Evolutionary conservation across 2,329 filamentous ascomycete genomes (phyloP), one percentile per base, ranked within the genome.

Genomic region (Colletotrichum theobromicola): DNA sequence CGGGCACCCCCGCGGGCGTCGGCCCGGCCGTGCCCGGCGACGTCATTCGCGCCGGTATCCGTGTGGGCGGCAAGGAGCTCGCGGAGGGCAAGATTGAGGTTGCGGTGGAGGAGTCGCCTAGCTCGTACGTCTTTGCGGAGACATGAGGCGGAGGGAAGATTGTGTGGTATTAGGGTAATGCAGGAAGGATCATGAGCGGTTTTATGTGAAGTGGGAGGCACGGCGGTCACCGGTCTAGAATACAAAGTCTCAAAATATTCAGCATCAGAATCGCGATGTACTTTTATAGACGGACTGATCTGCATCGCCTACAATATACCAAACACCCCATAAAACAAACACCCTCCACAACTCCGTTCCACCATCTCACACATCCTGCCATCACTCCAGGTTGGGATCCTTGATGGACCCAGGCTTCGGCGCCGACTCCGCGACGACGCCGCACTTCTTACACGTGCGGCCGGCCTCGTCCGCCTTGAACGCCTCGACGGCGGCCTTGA

Each of bases 1-100:
- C 97, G n/a, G 97, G 97, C 21, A 99, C 97, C 65, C 97, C 97
- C 64, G 98, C 98, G 86, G 97, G 97, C 15, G 97, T 99, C 2
- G 97, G 97, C 2, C 89, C 93, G 24, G 95, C 98, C 2, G 91
- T 92, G 75, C 92, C 94, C 2, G 97, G 97, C 4, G 96, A 99
- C 85, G 88, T 96, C 35, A 95, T 99, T 90, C 93, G 90, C 77
- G 96, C 94, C 30, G 95, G 95, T 5, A 88, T 98, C 78, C 92
- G 91, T 82, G 92, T 98, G 34, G 88, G 90, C 72, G 96, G 96
- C 46, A 92, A 93, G 87, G 95, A 97, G 86, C 85, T 98, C 35
- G 92, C 95, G 82, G 94, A 97, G 87, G 94, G 94, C 37, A 93
- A 87, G 81, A 94, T 98, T 77, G 94, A 97, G 86, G 94, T 98